These are phyloP conservation scores for Diplocarpon mali DNA, from an alignment of 2,329 filamentous ascomycete species.

Conservation along the genomic window DNA sequence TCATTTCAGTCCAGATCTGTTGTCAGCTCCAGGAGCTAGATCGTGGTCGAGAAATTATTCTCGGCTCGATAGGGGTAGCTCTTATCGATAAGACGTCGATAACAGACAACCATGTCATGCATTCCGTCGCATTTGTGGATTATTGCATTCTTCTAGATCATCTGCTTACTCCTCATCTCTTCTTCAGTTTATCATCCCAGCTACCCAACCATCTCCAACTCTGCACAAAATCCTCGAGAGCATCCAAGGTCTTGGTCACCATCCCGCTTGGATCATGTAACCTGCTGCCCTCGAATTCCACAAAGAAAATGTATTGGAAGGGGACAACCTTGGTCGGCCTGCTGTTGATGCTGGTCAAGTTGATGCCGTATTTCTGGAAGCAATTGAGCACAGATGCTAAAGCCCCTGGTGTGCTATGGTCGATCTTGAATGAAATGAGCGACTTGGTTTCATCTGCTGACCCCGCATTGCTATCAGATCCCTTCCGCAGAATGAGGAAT, in stretches of 20 bases:
- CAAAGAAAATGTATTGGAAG: conserved; percentile 92
- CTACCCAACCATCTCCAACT: conserved; percentile 60
- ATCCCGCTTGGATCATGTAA: conserved; percentile 40
- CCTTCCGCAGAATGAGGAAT: conserved; percentile 53
- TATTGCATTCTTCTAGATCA: too few species aligned
- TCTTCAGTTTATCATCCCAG: conserved; percentile 36
- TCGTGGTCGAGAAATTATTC: not conserved
- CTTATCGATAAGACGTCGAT: conserved; percentile 16
- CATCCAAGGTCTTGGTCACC: conserved; percentile 49
- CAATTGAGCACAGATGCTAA: conserved; percentile 70
- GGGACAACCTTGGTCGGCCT: conserved; percentile 62
- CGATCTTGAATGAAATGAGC: conserved; percentile 72
- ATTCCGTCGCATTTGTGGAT: too few species aligned
- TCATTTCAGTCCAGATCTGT: conserved; percentile 5
- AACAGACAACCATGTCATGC: not conserved
- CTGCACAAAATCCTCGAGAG: conserved; percentile 46
- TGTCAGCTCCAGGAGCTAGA: too few species aligned
- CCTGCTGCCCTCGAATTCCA: conserved; percentile 68
- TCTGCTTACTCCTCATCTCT: not conserved
- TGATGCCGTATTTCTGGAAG: conserved; percentile 62
- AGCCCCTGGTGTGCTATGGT: conserved; percentile 68
- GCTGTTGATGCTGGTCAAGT: conserved; percentile 65
- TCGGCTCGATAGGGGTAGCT: not conserved
- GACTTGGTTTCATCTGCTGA: conserved; percentile 43
- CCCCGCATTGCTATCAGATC: conserved; percentile 14